Conservation (phyloP, 306 rosid genomes). For the Potentilla sterilis region DNA sequence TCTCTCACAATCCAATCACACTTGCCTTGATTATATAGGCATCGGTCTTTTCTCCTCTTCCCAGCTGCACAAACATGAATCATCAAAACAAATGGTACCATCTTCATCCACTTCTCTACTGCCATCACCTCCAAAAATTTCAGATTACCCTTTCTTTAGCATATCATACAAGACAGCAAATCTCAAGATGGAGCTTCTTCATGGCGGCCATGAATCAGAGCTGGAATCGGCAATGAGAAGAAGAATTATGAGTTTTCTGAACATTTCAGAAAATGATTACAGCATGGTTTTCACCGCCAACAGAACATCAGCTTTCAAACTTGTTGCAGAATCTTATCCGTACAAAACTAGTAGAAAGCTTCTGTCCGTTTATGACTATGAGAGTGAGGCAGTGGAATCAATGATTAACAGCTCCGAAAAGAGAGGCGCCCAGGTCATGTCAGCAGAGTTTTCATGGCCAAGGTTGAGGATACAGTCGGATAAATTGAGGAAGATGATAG, state of each 20-base stretch:
- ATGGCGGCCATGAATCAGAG: constrained; percentile 61
- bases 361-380: constrained; percentile 81
- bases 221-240: constrained; percentile 65
- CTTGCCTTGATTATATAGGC: constrained; percentile 89
- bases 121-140: constrained; percentile 31
- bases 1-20: constrained; percentile 51
- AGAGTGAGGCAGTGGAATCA: constrained; percentile 79
- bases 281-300: constrained; percentile 90
- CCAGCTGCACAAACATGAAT: constrained; percentile 50
- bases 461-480: constrained; percentile 66
- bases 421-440: constrained; percentile 63
- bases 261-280: constrained; percentile 68
- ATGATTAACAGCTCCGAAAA: constrained; percentile 60
- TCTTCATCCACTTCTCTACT: constrained; percentile 30
- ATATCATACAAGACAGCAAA: constrained; percentile 64
- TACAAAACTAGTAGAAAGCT: constrained; percentile 57
- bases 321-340: constrained; percentile 73
- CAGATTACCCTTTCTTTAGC: constrained; percentile 65
- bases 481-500: constrained; percentile 67
- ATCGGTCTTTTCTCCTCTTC: constrained; percentile 82
- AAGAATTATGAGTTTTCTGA: constrained; percentile 68
- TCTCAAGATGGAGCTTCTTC: constrained; percentile 63
- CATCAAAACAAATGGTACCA: constrained; percentile 38
- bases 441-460: constrained; percentile 95
- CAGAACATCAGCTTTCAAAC: constrained; percentile 84